Base-by-base conservation (phyloP, 1,284 basidiomycete species). In the Ceratobasidium sp. region DNA sequence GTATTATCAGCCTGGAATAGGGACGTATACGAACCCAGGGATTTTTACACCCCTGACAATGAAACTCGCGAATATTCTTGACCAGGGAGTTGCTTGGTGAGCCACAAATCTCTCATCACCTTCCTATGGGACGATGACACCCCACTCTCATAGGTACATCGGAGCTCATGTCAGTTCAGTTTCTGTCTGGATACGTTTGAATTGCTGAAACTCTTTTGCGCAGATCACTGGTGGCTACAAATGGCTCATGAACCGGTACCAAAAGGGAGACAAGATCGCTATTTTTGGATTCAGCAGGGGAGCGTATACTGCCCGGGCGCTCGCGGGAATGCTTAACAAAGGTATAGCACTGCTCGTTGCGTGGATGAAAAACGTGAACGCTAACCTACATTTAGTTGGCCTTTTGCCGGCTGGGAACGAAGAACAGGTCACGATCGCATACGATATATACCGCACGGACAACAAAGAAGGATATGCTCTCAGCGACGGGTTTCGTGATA, bases 151-250 rank as follows among this genome's bases (percentile, higher is more conserved):
- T 41, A 57, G 58, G 47, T 66, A 58, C 43, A 55, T 52, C 41
- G 59, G 47, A 30, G 59, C 52, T 43, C 47, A 59, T 47, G 50
- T 73, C 47, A 21, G 71, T 64, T 1, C 13, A 21, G 23, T 23
- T 28, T 2, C 8, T n/a, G n/a, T n/a, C n/a, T n/a, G 2, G 26
- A 21, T 26, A 18, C 11, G 41, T 55, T 50, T 61, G 55, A n/a
- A 30, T 44, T 1, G 18, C 44, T 38, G 38, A 47, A 30, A 41
- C 4, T 6, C 26, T 21, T 28, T 50, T 21, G 13, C 52, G 21
- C 21, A 73, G 73, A 73, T 73, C 18, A 75, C 70, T 55, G 75
- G 74, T 9, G 75, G 75, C 41, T 76, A 76, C 54, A 67, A 58
- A 30, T 76, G 69, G 67, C 72, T 76, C 18, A 74, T 75, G 75